Evolutionary conservation across 768 basidiomycete species (phyloP), one percentile per base, ranked within the genome.

Genomic region (Termitomyces sp.): DNA sequence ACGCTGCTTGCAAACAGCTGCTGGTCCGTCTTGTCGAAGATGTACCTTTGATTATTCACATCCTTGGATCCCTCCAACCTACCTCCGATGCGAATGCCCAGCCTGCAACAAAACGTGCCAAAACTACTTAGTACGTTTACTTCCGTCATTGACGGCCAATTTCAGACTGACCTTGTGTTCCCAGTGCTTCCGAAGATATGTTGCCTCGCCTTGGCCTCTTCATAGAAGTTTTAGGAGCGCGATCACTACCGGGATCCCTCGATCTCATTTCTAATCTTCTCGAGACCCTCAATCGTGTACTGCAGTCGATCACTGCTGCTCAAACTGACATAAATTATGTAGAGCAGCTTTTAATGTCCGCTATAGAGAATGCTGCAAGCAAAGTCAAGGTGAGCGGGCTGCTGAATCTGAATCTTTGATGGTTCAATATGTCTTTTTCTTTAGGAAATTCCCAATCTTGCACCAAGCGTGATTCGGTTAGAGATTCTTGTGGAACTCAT

Each of bases 401-500:
- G 28, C 8, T 46, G 0, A 20, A 32, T 28, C 33, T 38, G 20
- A 5, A 22, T 16, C 32, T 11, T 52, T 15, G 33, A 16, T 39
- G 46, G 24, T 36, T 40, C 20, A 59, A 38, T 5, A 35, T 61
- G 39, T 46, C 35, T n/a, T 49, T 22, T 46, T 15, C 38, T 49
- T 63, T 54, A 90, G 89, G 84, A 84, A 52, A 73, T 75, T 6
- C 80, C 83, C 0, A 81, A 81, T 67, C 65, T 84, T 24, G 73
- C 81, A 0, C 79, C 87, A 1, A 82, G 81, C 59, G 77, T 85
- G 0, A 78, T 96, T 55, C 85, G 93, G 15, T 74, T 96, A 50
- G 94, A 96, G 67, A 85, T 94, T 2, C 79, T 98, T 22, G 90
- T 97, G 13, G 92, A 96, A 62, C 80, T 96, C 40, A 90, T 98